phyloP scores from a whole-genome alignment of 164 flowering plant genomes.

The Chimonanthus praecox region DNA sequence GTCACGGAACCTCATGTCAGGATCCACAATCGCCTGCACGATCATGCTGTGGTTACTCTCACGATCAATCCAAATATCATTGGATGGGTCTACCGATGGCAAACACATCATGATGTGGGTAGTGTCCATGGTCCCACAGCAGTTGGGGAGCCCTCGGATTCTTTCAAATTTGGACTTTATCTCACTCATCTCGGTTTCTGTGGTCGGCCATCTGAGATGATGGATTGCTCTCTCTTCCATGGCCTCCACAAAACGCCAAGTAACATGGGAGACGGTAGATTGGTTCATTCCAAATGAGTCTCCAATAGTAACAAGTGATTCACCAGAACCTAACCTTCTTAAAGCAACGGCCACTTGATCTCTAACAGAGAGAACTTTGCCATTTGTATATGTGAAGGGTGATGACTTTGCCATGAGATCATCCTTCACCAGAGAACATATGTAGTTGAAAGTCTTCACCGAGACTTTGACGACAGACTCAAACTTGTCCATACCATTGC shows the following conservation, averaged over 20 bases:
- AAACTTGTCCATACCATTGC: slow-evolving; percentile 39
- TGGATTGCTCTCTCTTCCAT: slow-evolving; percentile 69
- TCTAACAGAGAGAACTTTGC: slow-evolving; percentile 39
- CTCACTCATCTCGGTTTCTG: slow-evolving; percentile 46
- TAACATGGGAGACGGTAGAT: slow-evolving; percentile 71
- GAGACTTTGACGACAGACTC: slow-evolving; percentile 59
- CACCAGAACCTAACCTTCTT: slow-evolving; percentile 77
- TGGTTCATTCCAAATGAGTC: slow-evolving; percentile 63
- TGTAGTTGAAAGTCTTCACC: slow-evolving; percentile 67
- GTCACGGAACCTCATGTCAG: slow-evolving; percentile 78
- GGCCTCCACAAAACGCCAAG: slow-evolving; percentile 83
- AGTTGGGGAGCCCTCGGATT: slow-evolving; percentile 78
- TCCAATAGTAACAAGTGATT: slow-evolving; percentile 52
- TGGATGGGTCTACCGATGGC: slow-evolving; percentile 43
- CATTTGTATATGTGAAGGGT: slow-evolving; percentile 36
- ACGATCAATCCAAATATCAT: slow-evolving; percentile 49
- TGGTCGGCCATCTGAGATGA: slow-evolving; percentile 75
- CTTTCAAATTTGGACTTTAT: slow-evolving; percentile 64
- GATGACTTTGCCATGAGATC: slow-evolving; percentile 46
- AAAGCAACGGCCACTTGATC: slow-evolving; percentile 84
- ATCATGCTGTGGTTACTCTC: slow-evolving; percentile 78
- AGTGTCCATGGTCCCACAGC: slow-evolving; percentile 77
- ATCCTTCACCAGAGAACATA: slow-evolving; percentile 72
- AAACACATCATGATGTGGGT: slow-evolving; percentile 71
- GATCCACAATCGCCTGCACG: slow-evolving; percentile 72